phyloP scores from a whole-genome alignment of 805 yeast species.

The Candida argentea region DNA sequence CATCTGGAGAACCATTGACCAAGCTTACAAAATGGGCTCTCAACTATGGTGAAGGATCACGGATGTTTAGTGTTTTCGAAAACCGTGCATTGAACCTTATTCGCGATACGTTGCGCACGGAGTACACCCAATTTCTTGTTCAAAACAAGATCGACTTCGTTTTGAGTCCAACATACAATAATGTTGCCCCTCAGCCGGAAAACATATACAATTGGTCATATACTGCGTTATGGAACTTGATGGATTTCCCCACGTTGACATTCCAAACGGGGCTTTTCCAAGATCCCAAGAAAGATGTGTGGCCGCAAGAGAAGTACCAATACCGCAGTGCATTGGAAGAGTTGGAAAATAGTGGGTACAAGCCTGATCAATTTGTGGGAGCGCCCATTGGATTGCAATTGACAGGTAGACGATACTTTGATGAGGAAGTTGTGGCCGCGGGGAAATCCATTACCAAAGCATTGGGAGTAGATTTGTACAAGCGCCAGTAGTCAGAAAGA shows the following conservation, averaged over 20 bases:
- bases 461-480: slow-evolving; percentile 18
- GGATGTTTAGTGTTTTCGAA: slow-evolving; percentile 35
- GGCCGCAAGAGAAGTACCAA: slow-evolving; percentile 22
- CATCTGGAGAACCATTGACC: slow-evolving; percentile 60
- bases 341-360: slow-evolving; percentile 37
- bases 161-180: slow-evolving; percentile 57
- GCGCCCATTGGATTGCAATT: slow-evolving; percentile 51
- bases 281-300: slow-evolving; percentile 43
- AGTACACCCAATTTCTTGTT: slow-evolving; percentile 44
- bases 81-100: slow-evolving; percentile 43
- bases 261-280: slow-evolving; percentile 54
- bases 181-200: slow-evolving; percentile 62
- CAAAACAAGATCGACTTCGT: slow-evolving; percentile 53
- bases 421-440: slow-evolving; percentile 47
- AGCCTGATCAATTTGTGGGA: slow-evolving; percentile 36
- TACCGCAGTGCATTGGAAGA: slow-evolving; percentile 39
- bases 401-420: slow-evolving; percentile 43
- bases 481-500: slow-evolving; percentile 8
- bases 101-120: slow-evolving; percentile 51
- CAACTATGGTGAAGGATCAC: slow-evolving; percentile 49
- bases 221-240: slow-evolving; percentile 61
- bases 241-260: slow-evolving; percentile 60
- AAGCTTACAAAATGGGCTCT: slow-evolving; percentile 56
- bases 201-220: slow-evolving; percentile 70
- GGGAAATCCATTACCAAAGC: slow-evolving; percentile 30